These are phyloP conservation scores for Madurella fahalii DNA, from an alignment of 2,329 filamentous ascomycete species.

Conservation along the genomic window DNA sequence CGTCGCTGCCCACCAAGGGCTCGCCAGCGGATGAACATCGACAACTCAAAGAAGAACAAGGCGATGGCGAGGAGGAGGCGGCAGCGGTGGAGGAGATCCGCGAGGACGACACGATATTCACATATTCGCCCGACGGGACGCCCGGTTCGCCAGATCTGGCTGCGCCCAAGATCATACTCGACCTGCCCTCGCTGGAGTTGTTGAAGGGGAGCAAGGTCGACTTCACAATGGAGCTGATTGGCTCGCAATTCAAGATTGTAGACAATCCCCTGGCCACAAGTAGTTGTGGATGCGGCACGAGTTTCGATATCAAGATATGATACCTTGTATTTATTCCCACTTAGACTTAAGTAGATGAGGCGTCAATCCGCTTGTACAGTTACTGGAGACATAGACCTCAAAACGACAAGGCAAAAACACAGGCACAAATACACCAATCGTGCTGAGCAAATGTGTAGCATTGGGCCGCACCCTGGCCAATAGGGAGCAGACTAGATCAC, in stretches of 20 bases:
- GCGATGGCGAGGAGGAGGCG: conserved; percentile 16
- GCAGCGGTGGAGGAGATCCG: conserved; percentile 37
- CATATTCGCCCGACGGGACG: conserved; percentile 55
- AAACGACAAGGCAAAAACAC: conserved; percentile 14
- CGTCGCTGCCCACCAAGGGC: conserved; percentile 25
- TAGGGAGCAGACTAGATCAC: conserved; percentile 22
- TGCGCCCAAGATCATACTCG: conserved; percentile 78
- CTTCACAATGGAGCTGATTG: conserved; percentile 91
- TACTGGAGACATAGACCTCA: conserved; percentile 1
- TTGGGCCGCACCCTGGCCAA: conserved; percentile 20
- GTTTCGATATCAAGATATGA: conserved; percentile 83
- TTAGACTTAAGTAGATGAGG: neutral
- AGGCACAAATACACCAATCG: conserved; percentile 23
- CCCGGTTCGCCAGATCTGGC: conserved; percentile 29
- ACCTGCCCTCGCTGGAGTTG: conserved; percentile 80
- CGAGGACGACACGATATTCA: conserved; percentile 86
- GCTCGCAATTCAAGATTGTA: conserved; percentile 86
- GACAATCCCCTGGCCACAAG: conserved; percentile 90
- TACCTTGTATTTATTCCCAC: neutral
- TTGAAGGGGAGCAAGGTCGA: conserved; percentile 93
- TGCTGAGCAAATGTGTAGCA: conserved; percentile 19
- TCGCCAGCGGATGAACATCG: conserved; percentile 1
- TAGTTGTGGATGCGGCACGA: conserved; percentile 95
- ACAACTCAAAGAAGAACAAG: neutral
- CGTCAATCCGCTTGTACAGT: neutral